Conservation (phyloP, 2,329 filamentous ascomycete species). For the Helminthosporium solani region DNA sequence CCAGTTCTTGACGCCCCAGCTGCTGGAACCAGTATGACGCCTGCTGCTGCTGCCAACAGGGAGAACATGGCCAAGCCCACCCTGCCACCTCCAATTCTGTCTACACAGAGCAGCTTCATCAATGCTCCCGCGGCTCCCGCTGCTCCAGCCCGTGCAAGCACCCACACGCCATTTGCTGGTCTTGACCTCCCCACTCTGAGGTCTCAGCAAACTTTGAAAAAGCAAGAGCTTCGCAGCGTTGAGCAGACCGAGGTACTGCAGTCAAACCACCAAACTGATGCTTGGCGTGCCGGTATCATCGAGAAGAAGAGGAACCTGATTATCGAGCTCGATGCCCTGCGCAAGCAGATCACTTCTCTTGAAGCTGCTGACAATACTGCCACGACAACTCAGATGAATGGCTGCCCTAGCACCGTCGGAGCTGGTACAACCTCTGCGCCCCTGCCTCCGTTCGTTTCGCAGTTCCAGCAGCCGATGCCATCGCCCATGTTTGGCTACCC, state of each 20-base stretch:
- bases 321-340: slow-evolving; percentile 37
- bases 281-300: slow-evolving; percentile 37
- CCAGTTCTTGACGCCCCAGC: slow-evolving; percentile 23
- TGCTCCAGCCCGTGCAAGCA: slow-evolving; percentile 16
- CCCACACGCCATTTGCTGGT: slow-evolving; percentile 24
- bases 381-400: slow-evolving; percentile 8
- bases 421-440: slow-evolving; percentile 9
- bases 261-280: slow-evolving; percentile 31
- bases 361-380: slow-evolving; percentile 20
- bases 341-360: slow-evolving; percentile 35
- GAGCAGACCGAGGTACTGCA: slow-evolving; percentile 42
- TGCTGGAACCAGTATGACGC: slow-evolving; percentile 10
- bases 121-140: slow-evolving; percentile 12
- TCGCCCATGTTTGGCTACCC: slow-evolving; percentile 28
- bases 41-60: slow-evolving; percentile 10
- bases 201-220: slow-evolving; percentile 31
- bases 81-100: slow-evolving; percentile 10
- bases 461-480: slow-evolving; percentile 26
- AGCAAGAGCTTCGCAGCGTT: slow-evolving; percentile 36
- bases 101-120: slow-evolving; percentile 14
- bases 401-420: slow-evolving; percentile 8
- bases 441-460: slow-evolving; percentile 19
- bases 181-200: slow-evolving; percentile 29
- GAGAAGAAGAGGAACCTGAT: slow-evolving; percentile 39
- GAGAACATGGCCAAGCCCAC: slow-evolving; percentile 17